Evolutionary conservation across 1,139 yeast species (phyloP).

Genomic region (Geotrichum fermentans): DNA sequence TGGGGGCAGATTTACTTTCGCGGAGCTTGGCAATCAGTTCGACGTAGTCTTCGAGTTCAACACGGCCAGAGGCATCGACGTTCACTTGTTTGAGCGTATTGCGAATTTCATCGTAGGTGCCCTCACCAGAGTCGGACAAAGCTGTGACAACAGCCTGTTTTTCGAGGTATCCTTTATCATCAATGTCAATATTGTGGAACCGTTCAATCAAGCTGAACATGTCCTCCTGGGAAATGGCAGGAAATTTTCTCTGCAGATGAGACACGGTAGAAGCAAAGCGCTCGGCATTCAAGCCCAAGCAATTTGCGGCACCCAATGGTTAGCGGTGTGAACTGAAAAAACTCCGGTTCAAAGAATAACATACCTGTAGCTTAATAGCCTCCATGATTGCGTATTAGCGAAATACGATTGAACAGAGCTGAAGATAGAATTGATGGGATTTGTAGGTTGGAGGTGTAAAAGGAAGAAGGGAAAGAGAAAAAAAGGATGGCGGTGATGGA

Average conservation of each 20-base stretch:
- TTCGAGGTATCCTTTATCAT: conserved; percentile 94
- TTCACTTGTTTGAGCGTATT: conserved; percentile 85
- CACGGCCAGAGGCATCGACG: conserved; percentile 95
- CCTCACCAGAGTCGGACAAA: conserved; percentile 71
- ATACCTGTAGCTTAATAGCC: conserved; percentile 44
- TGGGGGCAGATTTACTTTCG: conserved; percentile 31
- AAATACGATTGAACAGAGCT: neutral
- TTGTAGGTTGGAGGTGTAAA: neutral
- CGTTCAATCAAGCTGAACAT: conserved; percentile 79
- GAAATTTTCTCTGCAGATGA: conserved; percentile 65
- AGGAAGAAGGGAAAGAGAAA: neutral
- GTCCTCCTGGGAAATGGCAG: conserved; percentile 78
- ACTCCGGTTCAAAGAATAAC: conserved; percentile 11
- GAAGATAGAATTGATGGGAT: neutral
- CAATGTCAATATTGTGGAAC: conserved; percentile 73
- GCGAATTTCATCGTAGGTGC: conserved; percentile 86
- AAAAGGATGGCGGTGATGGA: neutral
- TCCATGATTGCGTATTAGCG: conserved; percentile 37
- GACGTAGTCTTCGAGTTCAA: conserved; percentile 92
- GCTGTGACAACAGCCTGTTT: conserved; percentile 85
- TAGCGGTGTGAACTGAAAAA: neutral
- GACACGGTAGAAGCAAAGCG: neutral
- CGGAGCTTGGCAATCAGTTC: conserved; percentile 51
- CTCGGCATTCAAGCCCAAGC: neutral
- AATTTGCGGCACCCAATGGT: neutral